Evolutionary conservation across 1,139 yeast species (phyloP), one percentile per base, ranked within the genome.

Genomic region (Pichia sp.): DNA sequence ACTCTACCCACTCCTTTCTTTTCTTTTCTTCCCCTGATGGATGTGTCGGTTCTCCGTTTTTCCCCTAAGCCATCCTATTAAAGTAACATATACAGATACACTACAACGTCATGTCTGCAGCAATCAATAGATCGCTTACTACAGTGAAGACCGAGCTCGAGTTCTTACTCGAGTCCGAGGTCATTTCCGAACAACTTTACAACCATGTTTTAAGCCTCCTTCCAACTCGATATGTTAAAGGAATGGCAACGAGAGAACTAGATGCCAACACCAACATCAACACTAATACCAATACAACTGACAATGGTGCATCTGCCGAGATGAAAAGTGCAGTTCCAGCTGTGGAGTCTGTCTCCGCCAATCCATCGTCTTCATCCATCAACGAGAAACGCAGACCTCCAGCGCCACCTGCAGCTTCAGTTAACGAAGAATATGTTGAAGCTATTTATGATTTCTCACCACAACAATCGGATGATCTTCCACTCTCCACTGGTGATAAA

Each of bases 141-240:
- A 76, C 79, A 12, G 64, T 85, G 39, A 75, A 76, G 58, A 84
- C 87, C 11, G 84, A 87, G 56, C 71, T 87, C 35, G 95, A 85
- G 56, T 86, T 86, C 55, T 66, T 87, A 36, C 65, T 63, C 36
- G 95, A 85, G 50, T 80, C 93, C 1, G 77, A 79, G 31, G 93
- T 85, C 34, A 76, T 87, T 40, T 67, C 79, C 20, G 72, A 73
- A 27, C 69, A 62, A 4, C 70, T 80, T 38, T 80, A 60, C 51
- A 62, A 74, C 17, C 70, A 74, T 40, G 62, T 86, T 20, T 48
- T 63, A 36, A 50, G 50, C 9, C 62, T 75, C 3, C 63, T 87
- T 30, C 94, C 96, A 4, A 58, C 58, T 10, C 73, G 70, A 47
- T 80, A 76, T 55, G 61, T 66, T 19, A 67, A 71, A 31, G 84